A percentile compares a stretch with the other conserved stretches of the same genome.
Conservation (phyloP, 2,329 filamentous ascomycete genomes). For the Dothidotthia symphoricarpi region DNA sequence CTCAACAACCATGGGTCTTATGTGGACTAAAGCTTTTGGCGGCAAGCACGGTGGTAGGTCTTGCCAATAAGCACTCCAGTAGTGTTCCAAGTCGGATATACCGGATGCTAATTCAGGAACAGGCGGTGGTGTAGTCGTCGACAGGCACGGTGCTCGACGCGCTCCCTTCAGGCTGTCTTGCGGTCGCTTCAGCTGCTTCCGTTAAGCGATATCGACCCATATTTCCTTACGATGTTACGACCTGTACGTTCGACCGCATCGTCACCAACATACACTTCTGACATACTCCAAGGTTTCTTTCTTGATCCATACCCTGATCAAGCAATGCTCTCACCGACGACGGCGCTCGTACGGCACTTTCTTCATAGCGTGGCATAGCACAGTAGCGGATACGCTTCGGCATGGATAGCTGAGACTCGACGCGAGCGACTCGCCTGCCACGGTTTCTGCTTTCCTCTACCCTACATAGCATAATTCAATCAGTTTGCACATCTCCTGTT, state of each 20-base stretch:
- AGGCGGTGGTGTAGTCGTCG: slow-evolving; percentile 53
- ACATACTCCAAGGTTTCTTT: background rate
- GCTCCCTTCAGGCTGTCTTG: slow-evolving; percentile 53
- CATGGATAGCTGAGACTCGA: background rate
- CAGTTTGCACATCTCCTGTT: background rate
- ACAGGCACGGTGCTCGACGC: slow-evolving; percentile 52
- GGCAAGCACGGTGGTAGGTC: slow-evolving; percentile 45
- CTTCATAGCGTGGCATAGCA: slow-evolving; percentile 1
- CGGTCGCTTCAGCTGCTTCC: slow-evolving; percentile 55
- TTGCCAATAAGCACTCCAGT: background rate
- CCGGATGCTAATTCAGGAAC: slow-evolving; percentile 17
- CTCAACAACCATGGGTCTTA: slow-evolving; percentile 43
- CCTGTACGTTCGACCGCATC: slow-evolving; percentile 12
- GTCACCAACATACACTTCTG: background rate
- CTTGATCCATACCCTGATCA: slow-evolving; percentile 1
- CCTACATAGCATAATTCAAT: slow-evolving; percentile 14
- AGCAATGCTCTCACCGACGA: slow-evolving; percentile 4
- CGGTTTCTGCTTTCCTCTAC: background rate
- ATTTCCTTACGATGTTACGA: slow-evolving; percentile 25
- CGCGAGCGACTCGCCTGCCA: no score
- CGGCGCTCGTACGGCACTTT: slow-evolving; percentile 13
- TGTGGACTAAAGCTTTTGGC: slow-evolving; percentile 50
- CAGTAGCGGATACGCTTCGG: background rate
- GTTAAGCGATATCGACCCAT: slow-evolving; percentile 35
- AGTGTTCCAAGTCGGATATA: slow-evolving; percentile 6